These are phyloP conservation scores for Aspergillus floridensis DNA, from an alignment of 2,329 filamentous ascomycete species.

Conservation along the genomic window DNA sequence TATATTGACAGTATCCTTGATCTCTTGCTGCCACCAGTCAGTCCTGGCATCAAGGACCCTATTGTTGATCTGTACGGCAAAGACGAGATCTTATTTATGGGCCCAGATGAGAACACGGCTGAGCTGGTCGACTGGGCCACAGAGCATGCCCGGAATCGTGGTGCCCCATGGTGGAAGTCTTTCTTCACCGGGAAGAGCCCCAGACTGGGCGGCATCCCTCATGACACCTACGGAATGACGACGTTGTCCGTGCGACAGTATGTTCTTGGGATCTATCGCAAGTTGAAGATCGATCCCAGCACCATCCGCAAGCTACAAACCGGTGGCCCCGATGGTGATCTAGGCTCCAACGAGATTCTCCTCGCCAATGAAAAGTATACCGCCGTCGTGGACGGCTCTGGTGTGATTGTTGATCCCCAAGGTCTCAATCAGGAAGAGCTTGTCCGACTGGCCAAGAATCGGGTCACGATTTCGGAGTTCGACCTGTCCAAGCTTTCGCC, in stretches of 20 bases:
- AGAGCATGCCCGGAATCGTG: slow-evolving; percentile 79
- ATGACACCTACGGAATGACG: slow-evolving; percentile 96
- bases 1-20: slow-evolving; percentile 99
- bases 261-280: slow-evolving; percentile 94
- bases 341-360: slow-evolving; percentile 96
- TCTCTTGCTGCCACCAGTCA: slow-evolving; percentile 81
- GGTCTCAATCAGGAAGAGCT: slow-evolving; percentile 84
- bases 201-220: slow-evolving; percentile 91
- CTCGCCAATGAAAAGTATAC: slow-evolving; percentile 95
- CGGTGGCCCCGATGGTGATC: slow-evolving; percentile 91
- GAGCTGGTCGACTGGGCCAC: slow-evolving; percentile 99
- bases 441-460: slow-evolving; percentile 75
- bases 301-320: slow-evolving; percentile 93
- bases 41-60: slow-evolving; percentile 97
- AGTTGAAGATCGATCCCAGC: slow-evolving; percentile 82
- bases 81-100: slow-evolving; percentile 97
- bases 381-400: slow-evolving; percentile 91
- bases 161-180: slow-evolving; percentile 98
- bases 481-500: slow-evolving; percentile 80
- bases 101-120: slow-evolving; percentile 97
- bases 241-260: slow-evolving; percentile 95
- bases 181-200: slow-evolving; percentile 99
- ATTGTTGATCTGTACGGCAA: slow-evolving; percentile 94
- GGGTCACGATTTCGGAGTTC: slow-evolving; percentile 86
- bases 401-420: slow-evolving; percentile 89